Evolutionary conservation across 169 alveolate genomes (phyloP), one percentile per base, ranked within the genome.

Genomic region (Plasmodium relictum): DNA sequence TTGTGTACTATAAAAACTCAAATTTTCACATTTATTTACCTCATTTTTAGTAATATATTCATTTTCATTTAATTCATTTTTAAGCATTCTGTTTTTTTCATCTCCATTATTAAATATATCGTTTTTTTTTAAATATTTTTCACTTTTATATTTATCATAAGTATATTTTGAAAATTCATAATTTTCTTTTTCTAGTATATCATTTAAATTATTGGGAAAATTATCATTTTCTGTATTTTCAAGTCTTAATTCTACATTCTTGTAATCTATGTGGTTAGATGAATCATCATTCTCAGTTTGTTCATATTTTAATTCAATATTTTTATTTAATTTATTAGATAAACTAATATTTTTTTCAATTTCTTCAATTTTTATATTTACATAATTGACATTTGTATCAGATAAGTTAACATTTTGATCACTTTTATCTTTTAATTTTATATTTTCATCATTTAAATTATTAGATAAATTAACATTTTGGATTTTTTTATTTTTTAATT

Each of bases 151-250:
- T 31, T 31, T 50, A 73, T 73, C 10, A 18, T 6, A 59, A 2
- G 45, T 41, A 59, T 39, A 56, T 26, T 44, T 26, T 3, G 68
- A 9, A 48, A 63, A n/a, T n/a, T 48, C 73, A 18, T 8, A 10
- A 7, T 58, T 58, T 58, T 73, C 39, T n/a, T 16, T 63, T 16
- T 50, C 73, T 14, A 31, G 8, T 65, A 58, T 48, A 48, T 48
- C 31, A 41, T 58, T 39, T 73, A 73, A 26, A 16, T 37, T 59
- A 8, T 39, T 41, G n/a, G 69, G 9, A 18, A 56, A 7, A 58
- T 59, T 39, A 10, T n/a, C 45, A 22, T 54, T 73, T 24, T n/a
- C 61, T 12, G 68, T 44, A 73, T 16, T 16, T 56, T 73, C 86
- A 18, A 37, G 14, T 18, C 18, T 61, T 20, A 18, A 10, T 18